Conservation (phyloP, 1,284 basidiomycete species). For the Cystobasidium slooffiae region DNA sequence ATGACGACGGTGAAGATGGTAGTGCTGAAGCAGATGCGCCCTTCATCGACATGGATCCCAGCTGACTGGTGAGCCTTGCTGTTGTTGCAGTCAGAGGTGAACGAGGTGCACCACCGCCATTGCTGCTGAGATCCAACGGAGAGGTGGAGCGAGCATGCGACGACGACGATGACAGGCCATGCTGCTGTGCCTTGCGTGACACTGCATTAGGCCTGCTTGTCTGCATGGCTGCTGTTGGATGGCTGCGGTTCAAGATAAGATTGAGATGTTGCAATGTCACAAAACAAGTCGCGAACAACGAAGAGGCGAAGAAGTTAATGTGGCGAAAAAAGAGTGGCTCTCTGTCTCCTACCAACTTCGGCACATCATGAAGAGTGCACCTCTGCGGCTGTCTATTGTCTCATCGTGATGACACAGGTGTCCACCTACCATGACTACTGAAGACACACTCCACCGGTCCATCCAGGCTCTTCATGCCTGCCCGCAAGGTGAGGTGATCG, state of each 20-base stretch:
- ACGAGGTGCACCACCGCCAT: conserved; percentile 1
- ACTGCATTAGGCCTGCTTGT: conserved; percentile 30
- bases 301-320: not conserved
- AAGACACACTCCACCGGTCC: too few relatives aligned
- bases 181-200: not conserved
- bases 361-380: not conserved
- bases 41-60: conserved; percentile 25
- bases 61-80: conserved; percentile 29
- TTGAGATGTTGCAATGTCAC: not conserved
- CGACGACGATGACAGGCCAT: not conserved
- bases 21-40: not conserved
- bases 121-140: not conserved
- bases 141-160: not conserved
- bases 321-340: not conserved
- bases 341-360: not conserved
- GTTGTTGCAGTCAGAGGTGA: conserved; percentile 14
- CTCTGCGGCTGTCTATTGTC: not conserved
- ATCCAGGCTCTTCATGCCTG: not conserved
- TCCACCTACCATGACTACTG: too few relatives aligned
- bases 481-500: conserved; percentile 2
- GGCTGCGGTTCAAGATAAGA: not conserved
- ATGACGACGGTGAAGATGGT: not conserved
- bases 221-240: not conserved
- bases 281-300: conserved; percentile 20
- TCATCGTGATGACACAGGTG: not conserved